Evolutionary conservation across 2,329 filamentous ascomycete species (phyloP), one percentile per base, ranked within the genome.

Genomic region (Sphaerulina populicola): DNA sequence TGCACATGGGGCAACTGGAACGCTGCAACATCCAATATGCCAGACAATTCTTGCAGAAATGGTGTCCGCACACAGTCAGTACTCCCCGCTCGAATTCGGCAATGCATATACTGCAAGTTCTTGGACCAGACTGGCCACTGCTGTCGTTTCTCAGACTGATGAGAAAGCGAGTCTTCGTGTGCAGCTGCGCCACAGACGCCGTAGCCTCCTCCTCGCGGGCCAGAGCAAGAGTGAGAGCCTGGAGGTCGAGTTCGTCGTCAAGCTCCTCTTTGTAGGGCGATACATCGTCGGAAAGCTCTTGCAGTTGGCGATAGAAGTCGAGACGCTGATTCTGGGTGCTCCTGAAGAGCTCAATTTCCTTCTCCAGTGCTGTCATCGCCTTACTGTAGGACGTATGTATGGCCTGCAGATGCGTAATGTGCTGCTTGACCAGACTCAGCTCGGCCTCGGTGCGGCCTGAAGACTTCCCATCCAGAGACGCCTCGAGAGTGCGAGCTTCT

Each of bases 21-120:
- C 89, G 82, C 30, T 79, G 74, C 51, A 73, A 75, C 72, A 85
- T 88, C 93, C 93, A 97, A 10, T 81, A 60, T 35, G 76, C 75
- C 59, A 97, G 83, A 67, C 93, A 97, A 27, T 88, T 85, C 62
- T 88, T 89, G 72, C 91, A 96, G 65, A 89, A 97, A 57, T 88
- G 81, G 64, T 98, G 93, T 0, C 91, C 91, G 65, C 93, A 97
- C 1, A 88, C 78, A 0, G 91, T 96, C 55, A 91, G 74, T 47
- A 86, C 80, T 47, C 91, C 91, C n/a, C 81, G 73, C 52, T 85
- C 82, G 61, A 96, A 94, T 0, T 74, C 65, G 9, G 78, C 77
- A 62, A 86, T 83, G 65, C 93, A 98, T 60, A 98, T 96, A 49
- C 94, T 80, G 65, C 93, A 98, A 45, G 85, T 81, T 29, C 81